Evolutionary conservation across 2,329 filamentous ascomycete species (phyloP), one percentile per base, ranked within the genome.

Genomic region (Penicillium corylophilum): DNA sequence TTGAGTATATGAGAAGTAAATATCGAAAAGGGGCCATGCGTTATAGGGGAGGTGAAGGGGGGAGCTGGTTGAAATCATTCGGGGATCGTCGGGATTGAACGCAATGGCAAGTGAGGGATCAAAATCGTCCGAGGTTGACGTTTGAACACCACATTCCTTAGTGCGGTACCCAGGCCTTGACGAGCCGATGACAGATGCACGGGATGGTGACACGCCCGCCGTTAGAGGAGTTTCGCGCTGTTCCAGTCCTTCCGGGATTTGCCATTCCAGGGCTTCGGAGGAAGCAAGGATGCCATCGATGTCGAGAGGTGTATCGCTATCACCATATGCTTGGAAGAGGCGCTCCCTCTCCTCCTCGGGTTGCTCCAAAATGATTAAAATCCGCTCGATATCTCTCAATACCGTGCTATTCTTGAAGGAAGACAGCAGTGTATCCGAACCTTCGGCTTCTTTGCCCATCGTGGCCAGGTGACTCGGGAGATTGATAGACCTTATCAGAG

Each of bases 1-100:
- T 65, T 91, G 86, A 0, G 85, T 89, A 60, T 89, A 89, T 1
- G 86, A 82, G 53, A 89, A 88, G 65, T 90, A 91, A 4, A 87
- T 78, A 58, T 90, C 86, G 35, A 91, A 72, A 4, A 91, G 76
- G 2, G 79, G 75, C 67, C 69, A 70, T 23, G 66, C 64, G 46
- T 71, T 71, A 15, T 63, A 74, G 77, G 84, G 64, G 79, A 82
- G 62, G 82, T 79, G 15, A 68, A 63, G 15, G 79, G 84, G 33
- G 15, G 39, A 23, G 45, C 44, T 54, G 29, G 35, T 50, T 12
- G 57, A 50, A 22, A 42, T 46, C 16, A 52, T 49, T 53, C 31
- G 55, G 15, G 53, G 33, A 13, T 55, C 42, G 23, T 50, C 35
- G 36, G 38, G 29, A 15, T 50, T 46, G 12, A 50, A 22, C n/a